Conservation (phyloP, 2,329 filamentous ascomycete species). For the Penicillium crustosum region DNA sequence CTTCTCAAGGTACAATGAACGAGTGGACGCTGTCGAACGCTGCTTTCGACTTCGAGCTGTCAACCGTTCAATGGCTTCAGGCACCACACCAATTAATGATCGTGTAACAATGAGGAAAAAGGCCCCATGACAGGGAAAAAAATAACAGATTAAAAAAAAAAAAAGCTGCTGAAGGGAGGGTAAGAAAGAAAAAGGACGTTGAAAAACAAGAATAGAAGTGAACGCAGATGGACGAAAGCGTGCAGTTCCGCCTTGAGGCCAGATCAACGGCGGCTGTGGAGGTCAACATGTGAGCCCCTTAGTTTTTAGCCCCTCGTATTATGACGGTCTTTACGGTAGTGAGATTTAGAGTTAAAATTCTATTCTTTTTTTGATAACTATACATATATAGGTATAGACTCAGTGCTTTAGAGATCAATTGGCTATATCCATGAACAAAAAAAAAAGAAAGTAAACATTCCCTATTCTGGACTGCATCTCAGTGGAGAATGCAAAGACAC, state of each 20-base stretch:
- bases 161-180: constrained; percentile 19
- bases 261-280: constrained; percentile 33
- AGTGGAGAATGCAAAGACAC: not conserved
- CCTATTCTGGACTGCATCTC: constrained; percentile 1
- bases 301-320: constrained; percentile 16
- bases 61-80: constrained; percentile 14
- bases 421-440: not conserved
- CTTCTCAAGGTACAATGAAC: constrained; percentile 8
- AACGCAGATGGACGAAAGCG: constrained; percentile 34
- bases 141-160: constrained; percentile 20
- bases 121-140: constrained; percentile 37
- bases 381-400: not conserved
- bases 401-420: not conserved
- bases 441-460: constrained; percentile 8
- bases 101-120: constrained; percentile 34
- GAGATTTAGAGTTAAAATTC: not conserved
- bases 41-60: constrained; percentile 18
- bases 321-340: not conserved
- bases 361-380: not conserved
- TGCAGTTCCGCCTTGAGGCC: constrained; percentile 33
- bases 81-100: constrained; percentile 35
- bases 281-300: constrained; percentile 22
- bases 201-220: constrained; percentile 27
- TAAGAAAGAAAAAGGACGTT: constrained; percentile 22
- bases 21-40: constrained; percentile 10